A percentile compares a stretch with the other conserved stretches of the same genome.
Conservation (phyloP, 2,329 filamentous ascomycete genomes). For the Acrocalymma vagum region DNA sequence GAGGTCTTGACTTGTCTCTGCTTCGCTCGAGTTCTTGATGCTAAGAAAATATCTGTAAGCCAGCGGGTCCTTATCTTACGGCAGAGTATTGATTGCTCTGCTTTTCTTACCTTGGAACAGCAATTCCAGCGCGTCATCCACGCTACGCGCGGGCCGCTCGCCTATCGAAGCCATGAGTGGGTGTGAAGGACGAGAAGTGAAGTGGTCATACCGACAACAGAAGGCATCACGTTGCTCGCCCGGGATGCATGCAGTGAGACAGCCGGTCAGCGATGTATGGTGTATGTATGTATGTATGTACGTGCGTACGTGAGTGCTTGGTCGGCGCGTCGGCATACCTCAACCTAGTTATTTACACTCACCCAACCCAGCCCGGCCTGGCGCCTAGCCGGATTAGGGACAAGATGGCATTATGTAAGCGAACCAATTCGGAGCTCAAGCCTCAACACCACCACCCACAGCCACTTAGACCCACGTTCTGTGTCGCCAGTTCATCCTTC, state of each 20-base stretch:
- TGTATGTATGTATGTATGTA: conserved; percentile 1
- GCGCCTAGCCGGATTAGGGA: conserved; percentile 30
- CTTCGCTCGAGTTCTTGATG: conserved; percentile 64
- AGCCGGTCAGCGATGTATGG: conserved; percentile 29
- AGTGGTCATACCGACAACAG: conserved; percentile 33
- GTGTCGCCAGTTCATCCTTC: conserved; percentile 14
- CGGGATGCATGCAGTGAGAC: conserved; percentile 32
- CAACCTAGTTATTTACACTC: conserved; percentile 36
- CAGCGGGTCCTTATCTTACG: conserved; percentile 18
- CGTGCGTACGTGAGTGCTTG: conserved; percentile 7
- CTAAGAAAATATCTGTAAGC: conserved; percentile 38
- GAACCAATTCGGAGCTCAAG: conserved; percentile 14
- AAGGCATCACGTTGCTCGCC: conserved; percentile 39
- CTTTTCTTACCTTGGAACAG: conserved; percentile 46
- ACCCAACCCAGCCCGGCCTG: too few species aligned
- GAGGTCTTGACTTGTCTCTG: conserved; percentile 71
- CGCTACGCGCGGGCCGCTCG: conserved; percentile 31
- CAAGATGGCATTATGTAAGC: conserved; percentile 35
- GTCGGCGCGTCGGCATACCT: conserved; percentile 33
- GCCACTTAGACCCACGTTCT: conserved; percentile 21
- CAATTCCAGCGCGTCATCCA: conserved; percentile 46
- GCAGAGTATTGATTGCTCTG: conserved; percentile 22
- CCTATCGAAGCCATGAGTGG: conserved; percentile 37
- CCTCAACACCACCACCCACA: conserved; percentile 11
- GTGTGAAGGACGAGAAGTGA: conserved; percentile 10